Base-by-base conservation (phyloP, 768 basidiomycete species). In the Pleurotus eryngii region DNA sequence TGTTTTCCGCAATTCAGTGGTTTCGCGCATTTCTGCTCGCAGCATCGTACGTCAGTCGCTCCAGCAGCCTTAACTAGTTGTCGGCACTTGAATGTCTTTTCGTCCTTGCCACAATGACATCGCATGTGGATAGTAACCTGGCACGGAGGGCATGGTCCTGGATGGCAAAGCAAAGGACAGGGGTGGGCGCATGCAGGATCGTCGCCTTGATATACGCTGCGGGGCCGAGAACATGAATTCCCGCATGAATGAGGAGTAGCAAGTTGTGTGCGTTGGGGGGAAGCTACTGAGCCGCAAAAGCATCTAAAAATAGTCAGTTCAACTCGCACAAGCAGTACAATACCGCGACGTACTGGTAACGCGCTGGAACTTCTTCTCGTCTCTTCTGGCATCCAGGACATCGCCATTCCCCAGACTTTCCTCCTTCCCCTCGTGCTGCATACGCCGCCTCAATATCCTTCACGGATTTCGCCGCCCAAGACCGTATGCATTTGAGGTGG, bases 121-220 rank as follows among this genome's bases (percentile, higher is more conserved):
- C 79, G 74, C n/a, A 85, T 72, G 43, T 83, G 80, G 0, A 89
- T 83, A 4, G 89, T 90, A 9, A 96, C 81, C 60, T 85, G 82
- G 66, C 97, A 99, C 0, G 94, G 94, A 0, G 95, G 95, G 72
- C 97, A 99, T 0, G 96, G 97, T 0, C 96, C 97, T 0, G 97
- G 96, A 68, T 98, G 96, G 65, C 96, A 98, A 12, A 77, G 75
- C 12, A 94, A 67, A 0, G 94, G 83, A 68, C 95, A 98, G 0
- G 92, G 77, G 66, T 98, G 96, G 0, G 78, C 76, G 63, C 96
- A 99, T 4, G 74, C 74, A 26, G 74, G 72, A 38, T 75, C 70
- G 2, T 30, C 51, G 24, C 22, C 39, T 2, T 39, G 9, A 7
- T 17, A 12, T n/a, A 24, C n/a, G 8, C 37, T 45, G 17, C 87